Conservation (phyloP, 1,284 basidiomycete genomes). For the Rhodotorula glutinis region DNA sequence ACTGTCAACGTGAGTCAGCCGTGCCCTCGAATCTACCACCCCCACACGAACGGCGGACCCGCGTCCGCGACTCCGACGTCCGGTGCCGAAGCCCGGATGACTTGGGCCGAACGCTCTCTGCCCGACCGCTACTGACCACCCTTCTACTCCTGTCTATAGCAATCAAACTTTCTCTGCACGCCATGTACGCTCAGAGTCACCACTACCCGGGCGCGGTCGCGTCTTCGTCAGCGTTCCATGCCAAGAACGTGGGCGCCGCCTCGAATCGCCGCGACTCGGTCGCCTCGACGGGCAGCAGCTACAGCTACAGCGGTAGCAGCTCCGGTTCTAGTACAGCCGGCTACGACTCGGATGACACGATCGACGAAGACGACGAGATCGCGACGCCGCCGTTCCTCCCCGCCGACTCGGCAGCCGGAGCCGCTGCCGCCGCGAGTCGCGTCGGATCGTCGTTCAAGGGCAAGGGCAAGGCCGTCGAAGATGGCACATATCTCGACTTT, state of each 20-base stretch:
- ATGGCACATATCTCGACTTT: constrained; percentile 7
- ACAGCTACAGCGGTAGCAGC: constrained; percentile 17
- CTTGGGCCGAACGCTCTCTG: too few species aligned
- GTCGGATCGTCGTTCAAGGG: constrained; percentile 8
- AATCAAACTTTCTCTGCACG: too few species aligned
- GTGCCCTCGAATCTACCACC: too few species aligned
- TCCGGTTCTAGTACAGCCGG: constrained; percentile 6
- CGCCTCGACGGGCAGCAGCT: constrained; percentile 14
- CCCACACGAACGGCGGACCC: too few species aligned
- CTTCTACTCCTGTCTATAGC: too few species aligned
- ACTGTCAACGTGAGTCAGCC: too few species aligned
- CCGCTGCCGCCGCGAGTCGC: too few species aligned
- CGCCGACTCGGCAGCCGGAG: neutral
- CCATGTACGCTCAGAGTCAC: too few species aligned
- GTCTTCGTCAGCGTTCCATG: neutral
- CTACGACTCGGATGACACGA: constrained; percentile 23
- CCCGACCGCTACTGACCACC: too few species aligned
- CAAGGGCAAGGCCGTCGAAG: constrained; percentile 14
- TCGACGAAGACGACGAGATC: constrained; percentile 20
- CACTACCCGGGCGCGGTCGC: neutral
- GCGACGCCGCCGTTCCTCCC: constrained; percentile 19
- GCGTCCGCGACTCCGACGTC: too few species aligned
- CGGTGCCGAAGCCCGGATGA: too few species aligned
- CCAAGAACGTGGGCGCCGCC: constrained; percentile 2
- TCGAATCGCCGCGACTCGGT: constrained; percentile 14